Evolutionary conservation across 805 yeast genomes (phyloP).

Genomic region (Saccharomycopsis oosterbeekiorum): DNA sequence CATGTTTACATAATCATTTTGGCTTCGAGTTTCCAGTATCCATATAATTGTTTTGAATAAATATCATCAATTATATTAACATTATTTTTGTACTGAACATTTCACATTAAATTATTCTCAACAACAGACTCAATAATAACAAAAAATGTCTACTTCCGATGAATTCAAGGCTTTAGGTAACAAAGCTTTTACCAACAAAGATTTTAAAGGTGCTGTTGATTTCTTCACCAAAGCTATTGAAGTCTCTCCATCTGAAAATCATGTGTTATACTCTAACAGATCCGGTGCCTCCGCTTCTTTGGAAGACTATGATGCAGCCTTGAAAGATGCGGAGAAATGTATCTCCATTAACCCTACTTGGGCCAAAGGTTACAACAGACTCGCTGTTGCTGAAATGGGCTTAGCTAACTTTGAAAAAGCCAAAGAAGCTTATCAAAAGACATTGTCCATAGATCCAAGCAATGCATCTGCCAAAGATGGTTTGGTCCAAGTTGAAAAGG

Average conservation of each 20-base stretch:
- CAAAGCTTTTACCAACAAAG: constrained; percentile 82
- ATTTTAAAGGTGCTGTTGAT: constrained; percentile 71
- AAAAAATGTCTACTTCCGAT: constrained; percentile 13
- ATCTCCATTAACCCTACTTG: constrained; percentile 72
- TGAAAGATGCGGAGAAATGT: constrained; percentile 78
- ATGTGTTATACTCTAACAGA: constrained; percentile 87
- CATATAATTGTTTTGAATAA: background rate
- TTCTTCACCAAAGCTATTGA: constrained; percentile 80
- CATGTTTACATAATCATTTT: background rate
- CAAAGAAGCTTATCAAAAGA: constrained; percentile 58
- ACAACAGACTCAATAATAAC: background rate
- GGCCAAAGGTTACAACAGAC: constrained; percentile 94
- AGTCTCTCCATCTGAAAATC: constrained; percentile 73
- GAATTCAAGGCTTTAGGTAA: constrained; percentile 81
- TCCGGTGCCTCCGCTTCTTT: constrained; percentile 56
- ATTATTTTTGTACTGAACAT: background rate
- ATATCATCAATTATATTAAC: too few relatives aligned
- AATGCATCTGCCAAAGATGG: constrained; percentile 88
- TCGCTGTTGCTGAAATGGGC: constrained; percentile 91
- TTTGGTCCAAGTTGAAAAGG: constrained; percentile 54
- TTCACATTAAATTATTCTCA: background rate
- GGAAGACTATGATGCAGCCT: constrained; percentile 63
- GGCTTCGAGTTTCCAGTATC: background rate
- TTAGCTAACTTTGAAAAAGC: constrained; percentile 72
- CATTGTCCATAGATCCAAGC: constrained; percentile 66